Evolutionary conservation across 148 eudicot genomes (phyloP).

Genomic region (Rhododendron griersonianum): DNA sequence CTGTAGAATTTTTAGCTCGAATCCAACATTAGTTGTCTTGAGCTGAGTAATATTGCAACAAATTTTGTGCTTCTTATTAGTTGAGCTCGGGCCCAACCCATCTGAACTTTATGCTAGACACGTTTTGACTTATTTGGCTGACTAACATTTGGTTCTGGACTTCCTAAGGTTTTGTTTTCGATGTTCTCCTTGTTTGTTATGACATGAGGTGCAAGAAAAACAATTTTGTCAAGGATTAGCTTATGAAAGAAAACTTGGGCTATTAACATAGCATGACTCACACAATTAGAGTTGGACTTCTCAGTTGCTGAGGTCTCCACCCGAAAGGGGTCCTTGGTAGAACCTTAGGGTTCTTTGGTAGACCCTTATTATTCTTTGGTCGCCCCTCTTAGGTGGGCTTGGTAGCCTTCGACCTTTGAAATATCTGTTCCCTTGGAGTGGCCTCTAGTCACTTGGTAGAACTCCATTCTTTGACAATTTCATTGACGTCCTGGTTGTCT

Average conservation of each 20-base stretch:
- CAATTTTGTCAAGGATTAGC: background rate
- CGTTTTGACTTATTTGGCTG: background rate
- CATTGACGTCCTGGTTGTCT: background rate
- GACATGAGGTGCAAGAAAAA: background rate
- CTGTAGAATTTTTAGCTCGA: background rate
- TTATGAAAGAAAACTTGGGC: background rate
- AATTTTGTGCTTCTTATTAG: background rate
- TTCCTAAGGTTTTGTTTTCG: background rate
- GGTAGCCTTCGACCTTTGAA: background rate
- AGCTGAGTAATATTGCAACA: background rate
- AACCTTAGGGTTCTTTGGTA: background rate
- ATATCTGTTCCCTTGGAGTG: background rate
- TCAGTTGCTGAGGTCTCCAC: background rate
- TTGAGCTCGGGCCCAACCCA: background rate
- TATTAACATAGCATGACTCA: background rate
- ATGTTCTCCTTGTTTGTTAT: background rate
- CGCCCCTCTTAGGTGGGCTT: background rate
- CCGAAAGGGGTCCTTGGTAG: background rate
- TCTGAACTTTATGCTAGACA: background rate
- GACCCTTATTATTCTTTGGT: background rate
- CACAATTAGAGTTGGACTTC: background rate
- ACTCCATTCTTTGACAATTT: background rate
- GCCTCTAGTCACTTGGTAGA: background rate
- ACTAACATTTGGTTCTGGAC: background rate
- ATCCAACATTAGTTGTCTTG: background rate